Percentiles rank a stretch among this genome's conserved stretches.
Evolutionary conservation across 306 rosid genomes (phyloP).

Genomic region (Dalbergia oliveri): DNA sequence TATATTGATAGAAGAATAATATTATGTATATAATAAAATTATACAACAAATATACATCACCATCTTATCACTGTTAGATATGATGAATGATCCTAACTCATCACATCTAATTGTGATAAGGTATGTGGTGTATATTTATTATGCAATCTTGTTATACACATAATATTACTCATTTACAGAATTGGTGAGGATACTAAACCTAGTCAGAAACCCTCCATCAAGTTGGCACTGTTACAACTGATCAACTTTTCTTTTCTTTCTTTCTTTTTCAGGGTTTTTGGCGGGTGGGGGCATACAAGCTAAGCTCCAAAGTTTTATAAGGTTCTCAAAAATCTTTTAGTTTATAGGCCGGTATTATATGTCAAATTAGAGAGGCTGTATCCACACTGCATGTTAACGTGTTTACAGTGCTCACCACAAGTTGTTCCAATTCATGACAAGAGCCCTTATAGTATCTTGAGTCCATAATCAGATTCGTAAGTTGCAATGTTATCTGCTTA

Average conservation of each 20-base stretch:
- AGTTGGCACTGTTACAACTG: background rate
- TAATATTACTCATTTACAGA: no score
- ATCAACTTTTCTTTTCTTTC: background rate
- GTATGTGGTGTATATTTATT: no score
- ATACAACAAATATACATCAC: no score
- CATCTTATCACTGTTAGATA: no score
- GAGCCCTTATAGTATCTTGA: background rate
- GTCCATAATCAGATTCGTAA: background rate
- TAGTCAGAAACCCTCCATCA: slow-evolving; percentile 10
- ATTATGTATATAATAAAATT: no score
- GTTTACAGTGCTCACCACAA: slow-evolving; percentile 2
- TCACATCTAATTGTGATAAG: no score
- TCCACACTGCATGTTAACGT: background rate
- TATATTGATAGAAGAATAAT: no score
- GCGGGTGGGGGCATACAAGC: background rate
- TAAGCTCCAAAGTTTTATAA: background rate
- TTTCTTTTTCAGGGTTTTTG: background rate
- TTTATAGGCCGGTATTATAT: background rate
- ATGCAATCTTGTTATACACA: no score
- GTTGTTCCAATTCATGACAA: background rate
- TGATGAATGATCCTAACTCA: no score
- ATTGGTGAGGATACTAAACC: background rate
- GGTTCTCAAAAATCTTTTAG: background rate
- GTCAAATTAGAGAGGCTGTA: background rate
- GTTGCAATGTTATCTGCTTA: background rate